phyloP scores from a whole-genome alignment of 2,329 filamentous ascomycete species.

The Colletotrichum sp. region DNA sequence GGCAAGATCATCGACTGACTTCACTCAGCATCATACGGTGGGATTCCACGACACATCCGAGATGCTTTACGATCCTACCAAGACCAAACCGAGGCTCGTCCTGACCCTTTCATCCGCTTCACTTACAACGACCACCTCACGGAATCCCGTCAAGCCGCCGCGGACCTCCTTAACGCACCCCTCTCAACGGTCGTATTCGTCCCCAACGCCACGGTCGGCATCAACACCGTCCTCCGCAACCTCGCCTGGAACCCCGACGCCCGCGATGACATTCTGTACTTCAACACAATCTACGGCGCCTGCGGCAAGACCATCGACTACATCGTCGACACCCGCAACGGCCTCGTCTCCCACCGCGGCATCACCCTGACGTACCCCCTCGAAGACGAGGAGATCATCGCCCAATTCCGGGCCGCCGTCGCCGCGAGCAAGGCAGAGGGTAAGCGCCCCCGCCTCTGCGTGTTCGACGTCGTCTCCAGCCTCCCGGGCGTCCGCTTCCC shows the following conservation, averaged over 20 bases:
- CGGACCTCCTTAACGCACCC: constrained; percentile 69
- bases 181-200: constrained; percentile 75
- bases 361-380: constrained; percentile 73
- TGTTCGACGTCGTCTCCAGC: constrained; percentile 84
- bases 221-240: constrained; percentile 83
- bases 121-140: constrained; percentile 68
- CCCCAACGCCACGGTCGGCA: constrained; percentile 77
- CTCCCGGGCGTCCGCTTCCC: constrained; percentile 82
- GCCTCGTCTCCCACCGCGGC: constrained; percentile 48
- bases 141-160: constrained; percentile 67
- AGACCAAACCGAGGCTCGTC: constrained; percentile 67
- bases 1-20: constrained; percentile 16
- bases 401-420: constrained; percentile 65
- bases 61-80: constrained; percentile 68
- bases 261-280: constrained; percentile 79
- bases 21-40: constrained; percentile 75
- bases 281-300: constrained; percentile 78
- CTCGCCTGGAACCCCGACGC: constrained; percentile 71
- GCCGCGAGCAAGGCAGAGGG: constrained; percentile 56
- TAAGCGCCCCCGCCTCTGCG: constrained; percentile 67
- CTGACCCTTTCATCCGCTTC: constrained; percentile 80
- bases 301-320: constrained; percentile 77
- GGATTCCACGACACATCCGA: constrained; percentile 69
- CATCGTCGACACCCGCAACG: constrained; percentile 68
- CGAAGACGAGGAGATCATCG: constrained; percentile 70